phyloP scores from a whole-genome alignment of 495 filamentous ascomycete genomes.

The Neurospora sp. region DNA sequence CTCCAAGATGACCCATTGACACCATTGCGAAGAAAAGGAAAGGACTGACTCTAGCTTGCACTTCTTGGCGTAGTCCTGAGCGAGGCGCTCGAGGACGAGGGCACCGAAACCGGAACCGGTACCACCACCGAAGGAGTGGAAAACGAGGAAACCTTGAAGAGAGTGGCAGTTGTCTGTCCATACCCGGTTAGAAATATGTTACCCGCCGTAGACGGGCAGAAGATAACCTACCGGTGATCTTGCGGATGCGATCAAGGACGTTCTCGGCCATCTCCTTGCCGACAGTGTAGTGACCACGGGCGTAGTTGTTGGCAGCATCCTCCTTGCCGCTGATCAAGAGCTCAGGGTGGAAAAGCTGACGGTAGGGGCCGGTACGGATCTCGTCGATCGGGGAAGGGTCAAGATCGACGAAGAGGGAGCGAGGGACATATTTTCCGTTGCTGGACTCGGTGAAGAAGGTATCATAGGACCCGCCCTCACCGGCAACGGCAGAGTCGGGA shows the following conservation, averaged over 20 bases:
- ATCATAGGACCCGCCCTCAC: slow-evolving; percentile 64
- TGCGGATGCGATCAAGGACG: slow-evolving; percentile 76
- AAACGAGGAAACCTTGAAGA: slow-evolving; percentile 85
- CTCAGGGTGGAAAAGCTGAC: slow-evolving; percentile 84
- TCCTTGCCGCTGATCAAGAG: slow-evolving; percentile 84
- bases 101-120: slow-evolving; percentile 88
- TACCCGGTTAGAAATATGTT: slow-evolving; percentile 11
- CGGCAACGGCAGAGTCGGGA: slow-evolving; percentile 49
- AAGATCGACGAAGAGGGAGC: slow-evolving; percentile 81
- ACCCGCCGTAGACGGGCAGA: not conserved
- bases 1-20: not conserved
- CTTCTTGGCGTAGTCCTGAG: slow-evolving; percentile 88
- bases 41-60: slow-evolving; percentile 62
- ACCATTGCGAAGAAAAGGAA: not conserved
- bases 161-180: slow-evolving; percentile 74
- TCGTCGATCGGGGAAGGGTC: slow-evolving; percentile 89
- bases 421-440: slow-evolving; percentile 80
- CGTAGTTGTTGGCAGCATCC: slow-evolving; percentile 93
- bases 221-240: slow-evolving; percentile 53
- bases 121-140: slow-evolving; percentile 90
- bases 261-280: slow-evolving; percentile 84
- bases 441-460: slow-evolving; percentile 89
- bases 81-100: slow-evolving; percentile 75
- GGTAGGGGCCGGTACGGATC: slow-evolving; percentile 74
- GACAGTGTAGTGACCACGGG: slow-evolving; percentile 86